These are phyloP conservation scores for Delonix regia DNA, from an alignment of 306 rosid species.

Conservation along the genomic window DNA sequence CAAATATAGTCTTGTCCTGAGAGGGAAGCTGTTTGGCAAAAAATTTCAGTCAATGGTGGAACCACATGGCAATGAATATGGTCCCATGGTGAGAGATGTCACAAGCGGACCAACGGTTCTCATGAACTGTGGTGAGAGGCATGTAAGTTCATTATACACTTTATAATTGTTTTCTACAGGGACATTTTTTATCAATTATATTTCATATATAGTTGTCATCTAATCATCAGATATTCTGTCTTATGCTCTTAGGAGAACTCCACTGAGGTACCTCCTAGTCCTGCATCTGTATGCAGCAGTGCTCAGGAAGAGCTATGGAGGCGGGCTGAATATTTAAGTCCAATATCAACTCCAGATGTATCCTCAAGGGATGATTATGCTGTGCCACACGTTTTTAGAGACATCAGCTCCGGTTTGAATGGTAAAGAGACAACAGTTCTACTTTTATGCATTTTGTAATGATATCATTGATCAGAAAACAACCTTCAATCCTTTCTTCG, in stretches of 20 bases:
- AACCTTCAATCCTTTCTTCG: background rate
- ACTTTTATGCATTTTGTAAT: constrained; percentile 28
- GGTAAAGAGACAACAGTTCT: constrained; percentile 52
- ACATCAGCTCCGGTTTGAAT: constrained; percentile 82
- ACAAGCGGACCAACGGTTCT: constrained; percentile 91
- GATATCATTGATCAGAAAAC: constrained; percentile 19
- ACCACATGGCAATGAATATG: constrained; percentile 50
- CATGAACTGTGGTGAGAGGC: constrained; percentile 66
- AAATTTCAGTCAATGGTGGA: constrained; percentile 64
- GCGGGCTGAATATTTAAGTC: constrained; percentile 70
- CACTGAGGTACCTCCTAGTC: constrained; percentile 99
- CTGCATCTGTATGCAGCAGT: constrained; percentile 96
- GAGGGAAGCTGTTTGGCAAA: constrained; percentile 79
- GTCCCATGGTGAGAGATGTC: constrained; percentile 59
- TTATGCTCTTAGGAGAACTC: constrained; percentile 70
- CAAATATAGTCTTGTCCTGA: constrained; percentile 69
- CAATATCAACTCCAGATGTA: constrained; percentile 74
- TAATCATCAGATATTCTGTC: constrained; percentile 31
- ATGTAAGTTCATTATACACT: constrained; percentile 55
- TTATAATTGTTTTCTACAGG: background rate
- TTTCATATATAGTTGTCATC: constrained; percentile 33
- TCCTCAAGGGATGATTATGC: constrained; percentile 66
- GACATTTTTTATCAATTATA: constrained; percentile 31
- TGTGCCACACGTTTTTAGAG: constrained; percentile 73
- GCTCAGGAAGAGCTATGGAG: constrained; percentile 85